Conservation (phyloP, 371 early-diverging fungal species). For the Mucor saturninus region DNA sequence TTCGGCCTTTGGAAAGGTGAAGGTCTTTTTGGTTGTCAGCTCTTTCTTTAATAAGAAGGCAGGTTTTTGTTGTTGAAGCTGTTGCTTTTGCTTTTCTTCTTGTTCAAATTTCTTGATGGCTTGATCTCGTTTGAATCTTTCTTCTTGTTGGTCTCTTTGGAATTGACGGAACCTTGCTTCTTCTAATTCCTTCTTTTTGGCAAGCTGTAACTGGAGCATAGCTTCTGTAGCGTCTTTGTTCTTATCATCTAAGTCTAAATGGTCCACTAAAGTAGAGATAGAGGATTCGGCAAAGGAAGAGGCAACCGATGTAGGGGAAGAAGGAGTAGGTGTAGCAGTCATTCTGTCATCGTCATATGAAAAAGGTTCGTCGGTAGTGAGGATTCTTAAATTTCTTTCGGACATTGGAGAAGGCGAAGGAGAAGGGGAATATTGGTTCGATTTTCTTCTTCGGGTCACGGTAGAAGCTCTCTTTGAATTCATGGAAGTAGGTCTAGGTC, state of each 20-base stretch:
- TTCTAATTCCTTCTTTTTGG: constrained; percentile 29
- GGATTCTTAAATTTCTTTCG: constrained; percentile 17
- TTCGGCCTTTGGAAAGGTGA: constrained; percentile 5
- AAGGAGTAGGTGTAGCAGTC: constrained; percentile 20
- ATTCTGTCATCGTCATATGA: constrained; percentile 11
- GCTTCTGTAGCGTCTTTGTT: constrained; percentile 19
- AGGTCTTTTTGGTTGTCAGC: constrained; percentile 7
- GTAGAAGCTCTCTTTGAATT: constrained; percentile 38
- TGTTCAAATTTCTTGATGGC: constrained; percentile 10
- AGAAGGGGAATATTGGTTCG: constrained; percentile 34
- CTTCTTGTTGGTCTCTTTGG: constrained; percentile 20
- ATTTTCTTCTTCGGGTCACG: constrained; percentile 34
- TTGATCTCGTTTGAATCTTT: constrained; percentile 17
- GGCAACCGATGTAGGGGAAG: constrained; percentile 25
- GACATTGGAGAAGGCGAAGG: constrained; percentile 37
- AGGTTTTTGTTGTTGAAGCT: constrained; percentile 3
- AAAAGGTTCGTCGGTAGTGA: constrained; percentile 17
- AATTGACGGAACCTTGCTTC: constrained; percentile 29
- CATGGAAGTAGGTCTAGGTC: constrained; percentile 32
- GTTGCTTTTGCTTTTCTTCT: constrained; percentile 17
- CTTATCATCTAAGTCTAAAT: background rate
- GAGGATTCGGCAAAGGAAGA: constrained; percentile 17
- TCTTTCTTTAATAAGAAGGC: background rate
- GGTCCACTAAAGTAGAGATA: constrained; percentile 3
- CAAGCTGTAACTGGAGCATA: constrained; percentile 24